A percentile compares a stretch with the other conserved stretches of the same genome.
phyloP scores from a whole-genome alignment of 306 rosid species.

The Glycyrrhiza uralensis region DNA sequence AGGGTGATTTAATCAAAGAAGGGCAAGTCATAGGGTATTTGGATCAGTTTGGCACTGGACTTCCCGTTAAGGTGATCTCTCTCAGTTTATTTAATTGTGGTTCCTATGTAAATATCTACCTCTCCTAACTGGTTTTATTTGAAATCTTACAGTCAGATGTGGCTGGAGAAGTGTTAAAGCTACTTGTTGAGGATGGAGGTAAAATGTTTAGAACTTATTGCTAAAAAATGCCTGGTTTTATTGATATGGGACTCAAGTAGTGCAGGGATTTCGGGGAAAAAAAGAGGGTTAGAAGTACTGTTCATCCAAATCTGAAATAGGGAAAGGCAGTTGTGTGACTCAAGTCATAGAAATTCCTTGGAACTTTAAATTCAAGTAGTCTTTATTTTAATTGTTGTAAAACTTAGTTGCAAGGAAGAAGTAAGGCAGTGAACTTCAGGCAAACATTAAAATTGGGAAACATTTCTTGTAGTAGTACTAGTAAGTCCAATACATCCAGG shows the following conservation, averaged over 20 bases:
- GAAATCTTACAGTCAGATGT: constrained; percentile 75
- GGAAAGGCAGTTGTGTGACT: background rate
- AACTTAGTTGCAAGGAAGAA: background rate
- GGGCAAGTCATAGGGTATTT: constrained; percentile 91
- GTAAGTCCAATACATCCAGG: background rate
- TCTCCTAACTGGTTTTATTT: constrained; percentile 36
- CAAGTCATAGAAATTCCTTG: background rate
- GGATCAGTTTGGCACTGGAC: constrained; percentile 84
- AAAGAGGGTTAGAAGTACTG: background rate
- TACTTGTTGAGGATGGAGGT: constrained; percentile 94
- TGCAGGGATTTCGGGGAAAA: background rate
- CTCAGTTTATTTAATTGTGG: constrained; percentile 14
- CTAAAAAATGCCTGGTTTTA: background rate
- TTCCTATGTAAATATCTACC: constrained; percentile 2
- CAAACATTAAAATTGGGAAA: background rate
- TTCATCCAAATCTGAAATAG: constrained; percentile 8
- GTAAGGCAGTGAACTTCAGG: background rate
- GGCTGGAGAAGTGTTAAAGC: constrained; percentile 84
- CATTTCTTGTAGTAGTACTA: background rate
- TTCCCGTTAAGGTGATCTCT: constrained; percentile 77
- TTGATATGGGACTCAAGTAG: background rate
- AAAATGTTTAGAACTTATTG: constrained; percentile 26
- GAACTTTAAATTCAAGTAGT: background rate
- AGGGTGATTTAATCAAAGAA: constrained; percentile 86
- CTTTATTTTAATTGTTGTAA: constrained; percentile 1